phyloP scores from a whole-genome alignment of 768 basidiomycete genomes.

The Dendrothele bispora region DNA sequence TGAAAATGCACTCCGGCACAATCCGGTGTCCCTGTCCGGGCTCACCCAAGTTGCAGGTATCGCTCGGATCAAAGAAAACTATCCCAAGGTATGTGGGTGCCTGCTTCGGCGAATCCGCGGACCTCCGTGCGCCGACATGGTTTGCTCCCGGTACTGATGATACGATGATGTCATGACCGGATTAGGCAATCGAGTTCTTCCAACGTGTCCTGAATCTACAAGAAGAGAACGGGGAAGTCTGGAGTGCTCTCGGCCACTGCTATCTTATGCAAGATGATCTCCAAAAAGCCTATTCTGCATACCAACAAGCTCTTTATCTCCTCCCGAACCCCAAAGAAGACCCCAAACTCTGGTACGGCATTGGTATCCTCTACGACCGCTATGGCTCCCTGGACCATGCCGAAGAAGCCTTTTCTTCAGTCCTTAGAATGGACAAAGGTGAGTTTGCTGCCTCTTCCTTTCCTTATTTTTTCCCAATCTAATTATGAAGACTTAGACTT shows the following conservation, averaged over 20 bases:
- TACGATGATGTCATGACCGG: conserved; percentile 26
- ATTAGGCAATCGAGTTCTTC: conserved; percentile 94
- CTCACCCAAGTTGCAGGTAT: conserved; percentile 95
- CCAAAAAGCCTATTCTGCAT: conserved; percentile 97
- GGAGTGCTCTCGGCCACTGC: conserved; percentile 97
- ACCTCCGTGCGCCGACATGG: conserved; percentile 19
- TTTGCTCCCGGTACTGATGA: conserved; percentile 33
- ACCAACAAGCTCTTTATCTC: conserved; percentile 96
- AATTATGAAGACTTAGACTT: conserved; percentile 68
- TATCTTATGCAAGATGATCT: conserved; percentile 99
- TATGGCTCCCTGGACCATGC: conserved; percentile 98
- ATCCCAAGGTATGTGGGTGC: conserved; percentile 78
- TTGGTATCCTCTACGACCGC: conserved; percentile 97
- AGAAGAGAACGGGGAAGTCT: conserved; percentile 97
- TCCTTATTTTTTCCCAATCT: conserved; percentile 13
- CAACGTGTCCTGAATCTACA: conserved; percentile 87
- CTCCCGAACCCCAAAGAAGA: conserved; percentile 98
- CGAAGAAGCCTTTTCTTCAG: conserved; percentile 96
- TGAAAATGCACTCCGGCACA: conserved; percentile 94
- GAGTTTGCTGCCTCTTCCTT: conserved; percentile 25
- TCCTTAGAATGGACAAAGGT: conserved; percentile 97
- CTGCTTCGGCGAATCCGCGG: too few relatives aligned
- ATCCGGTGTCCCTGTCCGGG: conserved; percentile 85
- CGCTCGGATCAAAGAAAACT: conserved; percentile 96
- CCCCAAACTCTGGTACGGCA: conserved; percentile 99